Base-by-base conservation (phyloP, 2,329 filamentous ascomycete genomes). In the Calonectria multiphialidica region DNA sequence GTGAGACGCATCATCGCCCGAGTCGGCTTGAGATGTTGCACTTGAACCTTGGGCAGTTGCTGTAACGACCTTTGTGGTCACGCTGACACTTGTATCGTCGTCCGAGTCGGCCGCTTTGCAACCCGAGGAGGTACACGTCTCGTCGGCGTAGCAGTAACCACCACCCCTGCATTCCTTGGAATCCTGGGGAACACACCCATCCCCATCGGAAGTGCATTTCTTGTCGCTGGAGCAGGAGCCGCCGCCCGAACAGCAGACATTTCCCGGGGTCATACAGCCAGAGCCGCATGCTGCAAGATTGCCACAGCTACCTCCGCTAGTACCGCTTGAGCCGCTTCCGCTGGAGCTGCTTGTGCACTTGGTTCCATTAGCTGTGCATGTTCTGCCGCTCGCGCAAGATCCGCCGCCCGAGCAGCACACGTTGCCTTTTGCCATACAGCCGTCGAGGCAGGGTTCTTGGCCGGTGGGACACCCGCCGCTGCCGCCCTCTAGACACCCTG, bases 391-490 rank as follows among this genome's bases (percentile, higher is more conserved):
- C 9, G 57, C 57, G 10, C 57, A 62, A 5, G 57, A 62, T 4
- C 57, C 57, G 18, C 57, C 57, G 25, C 57, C 57, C 6, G 57
- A 62, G 40, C 57, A 62, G 40, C 57, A 62, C 13, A 62, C 57
- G 25, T 62, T 62, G 18, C 57, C 57, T 16, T 62, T 12, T 10
- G 57, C 57, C 57, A 62, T 62, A 40, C 57, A 62, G 16, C 57
- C 57, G 18, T 45, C 40, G 12, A 7, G 25, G 3, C 57, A 62
- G 16, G 40, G 1, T 45, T 62, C 57, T 6, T 30, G 21, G 57
- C 57, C 53, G 21, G 6, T 40, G 15, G 53, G 53, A 16, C 53
- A 59, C 21, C 53, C 53, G 21, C 53, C 53, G n/a, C 30, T 10
- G 13, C 53, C 12, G 1, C 49, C 25, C 15, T 59, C 53, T 16